phyloP scores from a whole-genome alignment of 176 grass and related monocot genomes.

The Oryza coarctata region DNA sequence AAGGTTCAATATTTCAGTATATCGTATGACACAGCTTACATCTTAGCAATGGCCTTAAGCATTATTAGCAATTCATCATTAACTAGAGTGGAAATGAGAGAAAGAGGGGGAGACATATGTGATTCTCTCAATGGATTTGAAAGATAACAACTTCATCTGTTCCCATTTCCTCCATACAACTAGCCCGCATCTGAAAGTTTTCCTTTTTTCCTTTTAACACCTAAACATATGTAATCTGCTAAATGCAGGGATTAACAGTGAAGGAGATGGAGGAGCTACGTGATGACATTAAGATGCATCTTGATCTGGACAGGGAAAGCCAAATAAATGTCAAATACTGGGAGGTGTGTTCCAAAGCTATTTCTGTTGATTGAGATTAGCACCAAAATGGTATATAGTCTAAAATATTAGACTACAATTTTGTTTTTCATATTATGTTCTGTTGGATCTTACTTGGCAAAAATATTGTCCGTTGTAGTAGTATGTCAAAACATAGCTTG shows the following conservation, averaged over 20 bases:
- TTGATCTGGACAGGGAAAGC: slow-evolving; percentile 80
- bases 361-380: slow-evolving; percentile 27
- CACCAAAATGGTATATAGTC: slow-evolving; percentile 2
- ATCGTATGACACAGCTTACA: not conserved
- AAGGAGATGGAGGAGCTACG: slow-evolving; percentile 94
- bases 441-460: slow-evolving; percentile 8
- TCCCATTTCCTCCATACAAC: not conserved
- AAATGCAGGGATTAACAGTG: slow-evolving; percentile 74
- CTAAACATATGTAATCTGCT: slow-evolving; percentile 14
- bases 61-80: not conserved
- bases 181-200: not conserved
- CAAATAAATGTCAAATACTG: slow-evolving; percentile 81
- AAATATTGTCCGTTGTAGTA: not conserved
- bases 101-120: not conserved
- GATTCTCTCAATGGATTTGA: slow-evolving; percentile 7
- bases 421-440: not conserved
- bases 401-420: not conserved
- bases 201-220: not conserved
- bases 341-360: slow-evolving; percentile 59
- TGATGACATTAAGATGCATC: slow-evolving; percentile 98
- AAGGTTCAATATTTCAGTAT: not conserved
- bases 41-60: not conserved
- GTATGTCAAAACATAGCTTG: slow-evolving; percentile 16
- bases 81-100: not conserved
- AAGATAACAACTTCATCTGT: not conserved